A percentile compares a stretch with the other conserved stretches of the same genome.
Evolutionary conservation across 495 filamentous ascomycete species (phyloP).

Genomic region (Aspergillus funiculosus): DNA sequence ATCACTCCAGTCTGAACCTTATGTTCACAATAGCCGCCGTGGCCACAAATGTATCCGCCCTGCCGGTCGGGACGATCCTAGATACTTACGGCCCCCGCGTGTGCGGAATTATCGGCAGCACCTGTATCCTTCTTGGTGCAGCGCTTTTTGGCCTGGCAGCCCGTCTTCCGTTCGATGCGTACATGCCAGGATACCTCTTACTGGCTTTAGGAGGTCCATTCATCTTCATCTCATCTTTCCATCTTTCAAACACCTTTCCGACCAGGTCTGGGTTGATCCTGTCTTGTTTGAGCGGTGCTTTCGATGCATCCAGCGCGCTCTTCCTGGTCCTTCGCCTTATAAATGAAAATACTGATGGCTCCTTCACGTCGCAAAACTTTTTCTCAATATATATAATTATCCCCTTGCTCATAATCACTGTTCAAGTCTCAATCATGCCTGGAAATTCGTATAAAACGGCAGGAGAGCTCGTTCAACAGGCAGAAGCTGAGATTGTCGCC

Average conservation of each 20-base stretch:
- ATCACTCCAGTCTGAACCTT: constrained; percentile 57
- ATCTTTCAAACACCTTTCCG: constrained; percentile 89
- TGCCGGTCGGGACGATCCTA: constrained; percentile 80
- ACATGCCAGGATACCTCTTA: constrained; percentile 73
- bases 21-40: constrained; percentile 96
- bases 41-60: constrained; percentile 71
- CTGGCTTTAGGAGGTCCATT: constrained; percentile 84
- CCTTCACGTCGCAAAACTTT: constrained; percentile 62
- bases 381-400: constrained; percentile 74
- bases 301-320: constrained; percentile 82
- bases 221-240: constrained; percentile 85
- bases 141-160: constrained; percentile 64
- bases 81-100: constrained; percentile 78
- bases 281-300: constrained; percentile 80
- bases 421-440: constrained; percentile 74
- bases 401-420: constrained; percentile 60
- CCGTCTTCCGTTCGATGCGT: constrained; percentile 60
- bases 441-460: constrained; percentile 79
- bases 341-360: constrained; percentile 55
- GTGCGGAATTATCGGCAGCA: constrained; percentile 64
- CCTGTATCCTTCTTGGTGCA: constrained; percentile 64
- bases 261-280: constrained; percentile 78
- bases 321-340: constrained; percentile 80
- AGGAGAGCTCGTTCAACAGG: constrained; percentile 71
- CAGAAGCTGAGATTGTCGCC: constrained; percentile 47